A percentile compares a stretch with the other conserved stretches of the same genome.
phyloP scores from a whole-genome alignment of 202 grass and related monocot species.

The Elaeis oleifera region DNA sequence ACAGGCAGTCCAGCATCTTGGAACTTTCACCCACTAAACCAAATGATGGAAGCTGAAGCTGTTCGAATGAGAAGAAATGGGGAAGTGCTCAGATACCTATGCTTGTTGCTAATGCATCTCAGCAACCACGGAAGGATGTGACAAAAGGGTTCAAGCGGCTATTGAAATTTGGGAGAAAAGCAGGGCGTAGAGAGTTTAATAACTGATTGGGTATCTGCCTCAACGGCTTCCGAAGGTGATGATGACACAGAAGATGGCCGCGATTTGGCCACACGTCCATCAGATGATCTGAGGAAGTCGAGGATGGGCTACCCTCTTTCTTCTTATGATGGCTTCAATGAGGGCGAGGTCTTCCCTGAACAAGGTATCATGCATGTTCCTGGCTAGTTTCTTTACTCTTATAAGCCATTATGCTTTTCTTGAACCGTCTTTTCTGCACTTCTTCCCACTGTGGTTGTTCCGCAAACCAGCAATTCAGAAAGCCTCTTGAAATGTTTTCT shows the following conservation, averaged over 20 bases:
- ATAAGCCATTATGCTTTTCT: no score
- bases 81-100: conserved; percentile 77
- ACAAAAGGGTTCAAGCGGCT: conserved; percentile 94
- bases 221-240: conserved; percentile 92
- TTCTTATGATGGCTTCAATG: conserved; percentile 67
- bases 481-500: no score
- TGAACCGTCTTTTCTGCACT: no score
- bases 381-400: not conserved
- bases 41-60: conserved; percentile 65
- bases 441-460: no score
- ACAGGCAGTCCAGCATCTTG: conserved; percentile 64
- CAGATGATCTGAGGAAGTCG: conserved; percentile 78
- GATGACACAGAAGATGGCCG: conserved; percentile 78
- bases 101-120: conserved; percentile 51
- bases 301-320: conserved; percentile 58
- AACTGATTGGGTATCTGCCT: conserved; percentile 96
- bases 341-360: conserved; percentile 64
- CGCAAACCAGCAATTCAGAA: no score
- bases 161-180: conserved; percentile 96
- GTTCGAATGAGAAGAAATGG: conserved; percentile 88
- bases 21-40: conserved; percentile 67
- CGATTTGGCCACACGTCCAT: conserved; percentile 46
- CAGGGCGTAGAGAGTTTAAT: conserved; percentile 51
- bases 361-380: conserved; percentile 50
- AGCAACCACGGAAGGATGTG: conserved; percentile 72